Percentiles rank a stretch among this genome's conserved stretches.
phyloP scores from a whole-genome alignment of 192 early-diverging fungal genomes.

The Spizellomyces sp. region DNA sequence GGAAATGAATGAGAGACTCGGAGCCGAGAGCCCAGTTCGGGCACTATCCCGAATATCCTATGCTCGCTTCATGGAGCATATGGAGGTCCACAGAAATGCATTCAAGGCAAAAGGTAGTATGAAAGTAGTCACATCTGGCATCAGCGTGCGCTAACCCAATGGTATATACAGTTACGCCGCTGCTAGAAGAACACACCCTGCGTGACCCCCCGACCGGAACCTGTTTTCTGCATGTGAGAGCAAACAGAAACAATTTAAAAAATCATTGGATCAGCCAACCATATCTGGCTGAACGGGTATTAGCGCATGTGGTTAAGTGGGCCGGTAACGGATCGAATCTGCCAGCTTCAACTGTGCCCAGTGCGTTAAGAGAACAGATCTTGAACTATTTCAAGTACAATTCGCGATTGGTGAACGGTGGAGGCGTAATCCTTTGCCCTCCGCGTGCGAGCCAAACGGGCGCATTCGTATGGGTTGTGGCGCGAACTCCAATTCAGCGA shows the following conservation, averaged over 20 bases:
- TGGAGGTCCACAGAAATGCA: slow-evolving; percentile 41
- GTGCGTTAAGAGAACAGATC: background rate
- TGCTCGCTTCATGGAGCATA: slow-evolving; percentile 41
- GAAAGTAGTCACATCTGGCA: background rate
- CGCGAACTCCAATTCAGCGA: slow-evolving; percentile 1
- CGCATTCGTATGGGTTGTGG: slow-evolving; percentile 19
- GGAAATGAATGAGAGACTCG: background rate
- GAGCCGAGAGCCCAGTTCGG: slow-evolving; percentile 3
- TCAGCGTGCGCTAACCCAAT: background rate
- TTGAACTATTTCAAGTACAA: background rate
- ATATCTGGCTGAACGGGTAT: slow-evolving; percentile 19
- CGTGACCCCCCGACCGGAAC: slow-evolving; percentile 30
- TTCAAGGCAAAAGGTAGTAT: slow-evolving; percentile 7
- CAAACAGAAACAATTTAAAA: background rate
- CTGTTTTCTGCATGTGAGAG: slow-evolving; percentile 22
- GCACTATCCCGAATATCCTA: slow-evolving; percentile 36
- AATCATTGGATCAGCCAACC: slow-evolving; percentile 28
- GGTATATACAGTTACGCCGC: background rate
- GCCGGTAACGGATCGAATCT: background rate
- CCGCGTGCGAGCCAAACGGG: slow-evolving; percentile 13
- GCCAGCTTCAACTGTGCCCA: background rate
- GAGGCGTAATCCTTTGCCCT: slow-evolving; percentile 6
- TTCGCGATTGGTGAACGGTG: background rate
- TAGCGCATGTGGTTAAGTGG: slow-evolving; percentile 10
- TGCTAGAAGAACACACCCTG: slow-evolving; percentile 16